phyloP scores from a whole-genome alignment of 768 basidiomycete species.

The Boletus pseudopeckii region DNA sequence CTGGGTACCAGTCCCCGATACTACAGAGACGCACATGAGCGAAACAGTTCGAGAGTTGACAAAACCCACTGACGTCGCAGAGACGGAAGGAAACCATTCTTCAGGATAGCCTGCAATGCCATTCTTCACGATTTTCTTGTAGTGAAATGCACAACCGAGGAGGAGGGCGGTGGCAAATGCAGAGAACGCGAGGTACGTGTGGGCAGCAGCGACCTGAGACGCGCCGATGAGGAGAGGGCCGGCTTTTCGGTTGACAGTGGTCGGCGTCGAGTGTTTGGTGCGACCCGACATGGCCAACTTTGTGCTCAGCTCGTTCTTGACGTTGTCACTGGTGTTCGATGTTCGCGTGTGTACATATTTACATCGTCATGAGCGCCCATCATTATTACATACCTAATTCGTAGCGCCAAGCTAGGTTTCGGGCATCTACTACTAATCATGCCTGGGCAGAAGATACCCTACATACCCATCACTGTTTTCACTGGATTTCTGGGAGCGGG shows the following conservation, averaged over 20 bases:
- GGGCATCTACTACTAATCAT: too few species aligned
- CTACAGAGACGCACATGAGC: slow-evolving; percentile 36
- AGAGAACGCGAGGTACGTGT: slow-evolving; percentile 60
- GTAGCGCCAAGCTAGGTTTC: neutral
- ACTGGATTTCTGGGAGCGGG: slow-evolving; percentile 91
- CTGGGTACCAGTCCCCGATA: slow-evolving; percentile 90
- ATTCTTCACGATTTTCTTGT: slow-evolving; percentile 83
- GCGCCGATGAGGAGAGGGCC: slow-evolving; percentile 38
- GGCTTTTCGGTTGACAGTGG: slow-evolving; percentile 3
- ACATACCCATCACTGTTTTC: slow-evolving; percentile 88
- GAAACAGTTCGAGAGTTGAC: neutral
- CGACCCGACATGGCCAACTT: slow-evolving; percentile 18
- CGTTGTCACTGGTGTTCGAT: neutral
- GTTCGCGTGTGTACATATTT: neutral
- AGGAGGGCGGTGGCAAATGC: slow-evolving; percentile 67
- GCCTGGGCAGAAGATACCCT: slow-evolving; percentile 2
- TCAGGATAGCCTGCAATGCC: slow-evolving; percentile 76
- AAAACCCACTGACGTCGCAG: slow-evolving; percentile 58
- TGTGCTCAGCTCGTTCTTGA: neutral
- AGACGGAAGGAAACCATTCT: slow-evolving; percentile 92
- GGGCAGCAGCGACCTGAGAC: slow-evolving; percentile 54
- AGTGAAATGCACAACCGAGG: slow-evolving; percentile 69
- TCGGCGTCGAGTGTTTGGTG: slow-evolving; percentile 6
- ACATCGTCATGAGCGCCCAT: neutral
- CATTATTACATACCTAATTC: neutral